phyloP scores from a whole-genome alignment of 2,329 filamentous ascomycete genomes.

The Epicoccum sorghinum region DNA sequence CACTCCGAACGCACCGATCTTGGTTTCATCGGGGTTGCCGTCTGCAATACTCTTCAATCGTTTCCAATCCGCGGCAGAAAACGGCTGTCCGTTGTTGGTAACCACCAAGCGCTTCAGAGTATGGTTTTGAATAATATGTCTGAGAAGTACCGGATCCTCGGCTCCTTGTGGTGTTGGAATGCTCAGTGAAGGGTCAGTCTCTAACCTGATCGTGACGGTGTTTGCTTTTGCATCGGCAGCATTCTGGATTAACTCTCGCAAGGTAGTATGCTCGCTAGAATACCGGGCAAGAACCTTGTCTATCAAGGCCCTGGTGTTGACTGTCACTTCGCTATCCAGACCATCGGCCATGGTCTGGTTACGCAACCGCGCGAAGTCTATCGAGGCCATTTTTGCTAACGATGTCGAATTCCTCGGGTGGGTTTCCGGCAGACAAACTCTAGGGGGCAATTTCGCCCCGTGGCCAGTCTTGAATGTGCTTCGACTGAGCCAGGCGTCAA shows the following conservation, averaged over 20 bases:
- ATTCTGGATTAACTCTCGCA: slow-evolving; percentile 96
- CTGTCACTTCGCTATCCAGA: slow-evolving; percentile 95
- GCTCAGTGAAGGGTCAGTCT: slow-evolving; percentile 82
- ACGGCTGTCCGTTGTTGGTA: slow-evolving; percentile 88
- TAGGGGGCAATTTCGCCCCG: too few species aligned
- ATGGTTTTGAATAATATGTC: slow-evolving; percentile 83
- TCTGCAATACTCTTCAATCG: slow-evolving; percentile 97
- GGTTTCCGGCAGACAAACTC: too few species aligned
- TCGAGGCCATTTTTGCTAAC: slow-evolving; percentile 35
- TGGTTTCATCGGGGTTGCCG: slow-evolving; percentile 97
- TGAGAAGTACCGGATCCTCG: slow-evolving; percentile 73
- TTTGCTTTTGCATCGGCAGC: slow-evolving; percentile 95
- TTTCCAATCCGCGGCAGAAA: slow-evolving; percentile 89
- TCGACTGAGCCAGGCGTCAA: background rate
- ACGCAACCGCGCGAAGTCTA: slow-evolving; percentile 71
- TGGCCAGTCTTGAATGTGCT: too few species aligned
- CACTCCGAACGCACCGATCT: slow-evolving; percentile 97
- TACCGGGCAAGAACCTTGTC: slow-evolving; percentile 97
- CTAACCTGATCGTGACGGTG: slow-evolving; percentile 88
- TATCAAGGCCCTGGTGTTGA: slow-evolving; percentile 94
- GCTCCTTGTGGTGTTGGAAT: slow-evolving; percentile 72
- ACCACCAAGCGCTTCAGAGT: slow-evolving; percentile 88
- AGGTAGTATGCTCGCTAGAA: slow-evolving; percentile 86
- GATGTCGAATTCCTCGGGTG: background rate
- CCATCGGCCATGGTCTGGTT: slow-evolving; percentile 88